phyloP scores from a whole-genome alignment of 148 eudicot species.

The Silene latifolia region DNA sequence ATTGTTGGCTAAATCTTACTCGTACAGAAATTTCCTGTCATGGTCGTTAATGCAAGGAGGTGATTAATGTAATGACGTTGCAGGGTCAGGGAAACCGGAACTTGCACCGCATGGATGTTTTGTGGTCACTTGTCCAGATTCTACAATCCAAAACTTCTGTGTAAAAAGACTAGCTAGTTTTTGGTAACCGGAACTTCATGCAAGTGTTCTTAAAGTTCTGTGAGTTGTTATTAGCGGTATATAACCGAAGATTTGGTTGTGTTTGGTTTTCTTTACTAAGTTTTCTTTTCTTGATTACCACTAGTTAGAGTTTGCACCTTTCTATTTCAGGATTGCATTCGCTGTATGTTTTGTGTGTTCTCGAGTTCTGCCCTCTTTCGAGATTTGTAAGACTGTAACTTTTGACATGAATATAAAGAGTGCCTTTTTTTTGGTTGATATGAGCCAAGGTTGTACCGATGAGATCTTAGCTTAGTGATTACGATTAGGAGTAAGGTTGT shows the following conservation, averaged over 20 bases:
- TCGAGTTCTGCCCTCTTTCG: too few relatives aligned
- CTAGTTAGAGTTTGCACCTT: slow-evolving; percentile 8
- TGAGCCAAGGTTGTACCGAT: too few relatives aligned
- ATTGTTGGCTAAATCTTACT: too few relatives aligned
- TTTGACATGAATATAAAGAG: too few relatives aligned
- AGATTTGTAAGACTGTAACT: too few relatives aligned
- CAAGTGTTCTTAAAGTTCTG: slow-evolving; percentile 7
- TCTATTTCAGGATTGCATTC: slow-evolving; percentile 7
- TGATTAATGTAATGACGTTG: neutral
- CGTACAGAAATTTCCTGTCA: too few relatives aligned
- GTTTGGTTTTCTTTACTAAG: neutral
- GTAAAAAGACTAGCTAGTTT: slow-evolving; percentile 17
- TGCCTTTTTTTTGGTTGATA: too few relatives aligned
- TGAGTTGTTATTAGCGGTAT: slow-evolving; percentile 19
- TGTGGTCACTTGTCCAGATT: slow-evolving; percentile 83
- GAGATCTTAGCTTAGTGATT: too few relatives aligned
- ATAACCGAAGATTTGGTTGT: slow-evolving; percentile 10
- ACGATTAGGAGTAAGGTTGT: too few relatives aligned
- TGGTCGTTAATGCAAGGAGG: neutral
- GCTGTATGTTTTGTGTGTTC: neutral
- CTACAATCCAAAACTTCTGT: slow-evolving; percentile 48
- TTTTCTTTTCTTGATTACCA: slow-evolving; percentile 14
- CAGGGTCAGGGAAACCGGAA: slow-evolving; percentile 69
- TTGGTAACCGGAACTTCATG: slow-evolving; percentile 5
- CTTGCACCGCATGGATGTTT: slow-evolving; percentile 84